Base-by-base conservation (phyloP, 257 asterid genomes). In the Pogostemon cablin region DNA sequence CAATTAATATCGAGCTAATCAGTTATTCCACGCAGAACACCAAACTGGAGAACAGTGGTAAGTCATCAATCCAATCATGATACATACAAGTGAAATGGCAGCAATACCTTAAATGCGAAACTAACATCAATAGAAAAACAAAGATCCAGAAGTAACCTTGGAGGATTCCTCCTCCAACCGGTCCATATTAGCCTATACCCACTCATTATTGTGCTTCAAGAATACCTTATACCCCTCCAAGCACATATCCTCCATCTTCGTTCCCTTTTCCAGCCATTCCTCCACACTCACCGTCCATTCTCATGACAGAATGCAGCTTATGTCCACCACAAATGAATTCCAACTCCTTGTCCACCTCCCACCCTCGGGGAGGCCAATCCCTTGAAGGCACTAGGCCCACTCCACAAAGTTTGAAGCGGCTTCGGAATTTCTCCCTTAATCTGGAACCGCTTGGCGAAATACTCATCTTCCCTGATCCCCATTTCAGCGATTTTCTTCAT, bases 351-450 rank as follows among this genome's bases (percentile, higher is more conserved):
- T 93, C 92, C 69, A 90, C 96, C 80, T 77, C 80, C 98, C 98
- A 93, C 59, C 95, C 98, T 12, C 90, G 81, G 5, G 97, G 98
- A 8, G 98, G 98, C 98, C 98, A 93, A 35, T 93, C 98, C 77
- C 98, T 72, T 0, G 98, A 97, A 0, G 98, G 91, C 58, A 93
- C 86, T 9, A 82, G 82, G 96, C 69, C 96, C 98, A 17, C 87
- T 78, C 97, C 98, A 93, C 60, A 34, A 9, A 38, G 96, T 86
- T 77, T 75, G 77, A 70, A 93, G 66, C 4, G 90, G 91, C 54
- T 88, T 92, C 3, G 95, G 93, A 68, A 86, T 90, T 17, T 90
- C 97, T 0, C 98, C 96, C 84, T 83, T 86, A 41, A 90, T 86
- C 82, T 87, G 96, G 72, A 90, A 93, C 87, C 90, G 98, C 84